Percentiles rank a stretch among this genome's conserved stretches.
These are phyloP conservation scores for Kwoniella heveanensis DNA, from an alignment of 768 basidiomycete species.

Conservation along the genomic window DNA sequence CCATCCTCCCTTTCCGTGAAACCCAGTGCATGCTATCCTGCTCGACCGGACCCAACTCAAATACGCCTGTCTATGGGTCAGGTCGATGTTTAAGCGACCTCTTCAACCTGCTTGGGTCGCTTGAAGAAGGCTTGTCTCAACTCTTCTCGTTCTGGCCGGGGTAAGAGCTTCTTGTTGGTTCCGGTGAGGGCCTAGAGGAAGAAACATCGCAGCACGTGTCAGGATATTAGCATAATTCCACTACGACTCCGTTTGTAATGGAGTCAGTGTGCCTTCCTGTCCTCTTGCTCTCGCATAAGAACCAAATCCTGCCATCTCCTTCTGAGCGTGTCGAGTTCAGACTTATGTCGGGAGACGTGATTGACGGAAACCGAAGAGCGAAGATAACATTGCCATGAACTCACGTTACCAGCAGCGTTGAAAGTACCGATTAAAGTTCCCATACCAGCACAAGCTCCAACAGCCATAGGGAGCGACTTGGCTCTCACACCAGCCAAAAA, in stretches of 20 bases:
- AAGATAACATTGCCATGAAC: too few species aligned
- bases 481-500: conserved; percentile 86
- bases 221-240: not conserved
- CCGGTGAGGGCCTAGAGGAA: conserved; percentile 44
- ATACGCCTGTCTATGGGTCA: too few species aligned
- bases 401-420: conserved; percentile 70
- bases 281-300: too few species aligned
- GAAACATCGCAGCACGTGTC: conserved; percentile 1
- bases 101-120: conserved; percentile 53
- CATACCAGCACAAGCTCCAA: conserved; percentile 75
- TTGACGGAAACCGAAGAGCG: too few species aligned
- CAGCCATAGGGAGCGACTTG: conserved; percentile 78
- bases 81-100: not conserved
- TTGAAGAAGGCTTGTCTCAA: conserved; percentile 82
- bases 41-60: too few species aligned
- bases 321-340: too few species aligned
- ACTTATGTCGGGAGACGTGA: too few species aligned
- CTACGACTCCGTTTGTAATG: too few species aligned
- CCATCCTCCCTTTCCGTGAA: too few species aligned
- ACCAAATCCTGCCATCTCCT: too few species aligned
- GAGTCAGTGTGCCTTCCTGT: too few species aligned
- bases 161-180: conserved; percentile 40
- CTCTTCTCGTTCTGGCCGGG: conserved; percentile 63
- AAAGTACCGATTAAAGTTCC: conserved; percentile 79
- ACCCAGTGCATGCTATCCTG: not conserved